Conservation (phyloP, 192 early-diverging fungal species). For the Gamsiella multidivaricata region DNA sequence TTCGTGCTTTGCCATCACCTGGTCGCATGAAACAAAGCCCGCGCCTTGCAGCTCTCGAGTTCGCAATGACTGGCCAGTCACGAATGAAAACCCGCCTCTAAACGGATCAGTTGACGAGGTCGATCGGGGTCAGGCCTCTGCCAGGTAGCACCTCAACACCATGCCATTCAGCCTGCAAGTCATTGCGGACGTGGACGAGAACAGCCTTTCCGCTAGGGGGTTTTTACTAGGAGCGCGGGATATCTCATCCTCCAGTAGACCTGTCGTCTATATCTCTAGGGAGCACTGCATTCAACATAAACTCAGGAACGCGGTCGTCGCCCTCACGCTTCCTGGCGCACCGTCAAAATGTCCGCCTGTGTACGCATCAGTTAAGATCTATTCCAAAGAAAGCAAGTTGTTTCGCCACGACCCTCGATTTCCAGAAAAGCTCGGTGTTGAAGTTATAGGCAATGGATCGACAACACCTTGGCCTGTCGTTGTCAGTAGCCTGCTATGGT, state of each 20-base stretch:
- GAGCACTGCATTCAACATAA: slow-evolving; percentile 25
- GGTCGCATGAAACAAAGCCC: background rate
- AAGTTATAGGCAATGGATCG: background rate
- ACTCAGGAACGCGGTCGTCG: slow-evolving; percentile 35
- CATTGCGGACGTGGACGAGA: slow-evolving; percentile 45
- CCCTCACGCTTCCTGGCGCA: slow-evolving; percentile 22
- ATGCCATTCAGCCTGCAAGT: slow-evolving; percentile 19
- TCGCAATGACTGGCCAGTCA: too few relatives aligned
- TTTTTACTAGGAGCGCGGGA: slow-evolving; percentile 5
- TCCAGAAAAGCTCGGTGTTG: slow-evolving; percentile 16
- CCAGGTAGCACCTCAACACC: background rate
- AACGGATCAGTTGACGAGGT: too few relatives aligned
- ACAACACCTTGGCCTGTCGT: slow-evolving; percentile 13
- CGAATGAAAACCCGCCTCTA: too few relatives aligned
- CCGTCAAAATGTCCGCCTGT: background rate
- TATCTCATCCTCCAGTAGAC: slow-evolving; percentile 6
- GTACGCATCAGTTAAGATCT: slow-evolving; percentile 34
- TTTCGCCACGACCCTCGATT: slow-evolving; percentile 29
- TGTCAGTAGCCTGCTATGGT: slow-evolving; percentile 39
- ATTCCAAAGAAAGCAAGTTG: slow-evolving; percentile 35
- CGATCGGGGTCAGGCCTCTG: too few relatives aligned
- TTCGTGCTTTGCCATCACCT: background rate
- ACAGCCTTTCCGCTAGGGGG: background rate
- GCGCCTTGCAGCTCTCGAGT: too few relatives aligned
- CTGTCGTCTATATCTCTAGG: slow-evolving; percentile 33